Percentiles rank a stretch among this genome's conserved stretches.
Evolutionary conservation across 1,139 yeast genomes (phyloP).

Genomic region (Hansenula sp.): DNA sequence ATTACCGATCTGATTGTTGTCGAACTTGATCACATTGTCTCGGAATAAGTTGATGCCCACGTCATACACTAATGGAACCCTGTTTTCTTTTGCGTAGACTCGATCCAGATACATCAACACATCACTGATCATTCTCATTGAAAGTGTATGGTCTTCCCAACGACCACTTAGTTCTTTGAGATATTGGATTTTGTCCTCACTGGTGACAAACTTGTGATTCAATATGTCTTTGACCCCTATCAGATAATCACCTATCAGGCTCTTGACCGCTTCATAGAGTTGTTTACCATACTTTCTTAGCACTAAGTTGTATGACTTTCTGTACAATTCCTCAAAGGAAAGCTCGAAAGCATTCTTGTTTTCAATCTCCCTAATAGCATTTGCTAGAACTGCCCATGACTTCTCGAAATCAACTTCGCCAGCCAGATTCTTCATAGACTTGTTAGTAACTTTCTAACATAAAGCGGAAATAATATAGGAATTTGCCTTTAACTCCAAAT

Average conservation of each 20-base stretch:
- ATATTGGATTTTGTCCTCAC: constrained; percentile 28
- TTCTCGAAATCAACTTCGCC: constrained; percentile 55
- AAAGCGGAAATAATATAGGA: neutral
- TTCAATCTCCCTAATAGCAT: constrained; percentile 76
- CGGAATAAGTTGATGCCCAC: constrained; percentile 64
- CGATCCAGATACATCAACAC: constrained; percentile 83
- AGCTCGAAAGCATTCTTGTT: constrained; percentile 68
- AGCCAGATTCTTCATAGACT: constrained; percentile 18
- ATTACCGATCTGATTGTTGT: constrained; percentile 47
- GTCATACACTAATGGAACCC: constrained; percentile 66
- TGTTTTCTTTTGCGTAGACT: constrained; percentile 74
- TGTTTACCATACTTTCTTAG: constrained; percentile 67
- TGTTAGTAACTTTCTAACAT: constrained; percentile 6
- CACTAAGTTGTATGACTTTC: constrained; percentile 78
- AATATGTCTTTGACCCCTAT: constrained; percentile 23
- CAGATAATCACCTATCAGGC: constrained; percentile 48
- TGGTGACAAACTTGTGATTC: constrained; percentile 11
- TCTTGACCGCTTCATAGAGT: constrained; percentile 60
- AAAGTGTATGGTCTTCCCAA: constrained; percentile 75
- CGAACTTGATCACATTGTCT: constrained; percentile 35
- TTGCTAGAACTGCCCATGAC: constrained; percentile 67
- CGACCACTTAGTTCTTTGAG: constrained; percentile 43
- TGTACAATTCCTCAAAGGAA: constrained; percentile 80
- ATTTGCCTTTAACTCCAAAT: neutral
- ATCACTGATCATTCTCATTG: constrained; percentile 81